Evolutionary conservation across 2,329 filamentous ascomycete species (phyloP), one percentile per base, ranked within the genome.

Genomic region (Diaporthe vaccinii): DNA sequence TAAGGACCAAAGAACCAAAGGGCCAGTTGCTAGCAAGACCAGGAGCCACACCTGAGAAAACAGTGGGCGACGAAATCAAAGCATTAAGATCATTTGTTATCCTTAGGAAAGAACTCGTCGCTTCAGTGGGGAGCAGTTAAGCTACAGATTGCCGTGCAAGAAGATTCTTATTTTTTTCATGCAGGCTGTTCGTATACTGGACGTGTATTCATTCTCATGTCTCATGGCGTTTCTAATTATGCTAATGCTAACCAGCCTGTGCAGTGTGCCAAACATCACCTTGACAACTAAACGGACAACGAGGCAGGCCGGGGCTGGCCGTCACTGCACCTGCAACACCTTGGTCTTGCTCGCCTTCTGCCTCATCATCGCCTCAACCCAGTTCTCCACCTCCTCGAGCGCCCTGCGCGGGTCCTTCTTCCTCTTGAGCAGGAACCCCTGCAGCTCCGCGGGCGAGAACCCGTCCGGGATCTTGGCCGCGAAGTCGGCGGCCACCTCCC

Each of bases 341-440:
- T 88, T 89, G 25, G 84, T 87, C 78, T 85, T 86, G 69, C 82
- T 81, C 75, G 85, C 85, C 82, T 90, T 91, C 81, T 90, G 88
- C 80, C 83, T 84, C 46, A 87, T 65, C 76, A 88, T 83, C 2
- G 85, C 88, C 74, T 87, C 84, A 2, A 91, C 88, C 91, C 91
- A 92, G 8, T 78, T 82, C 2, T 84, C 84, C 2, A 87, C 87
- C 79, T 92, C 89, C 28, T 84, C 83, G 46, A 92, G 80, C 2
- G 92, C 91, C 78, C 86, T 85, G 14, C 84, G 83, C 9, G 91
- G 91, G 49, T 87, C 85, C 83, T 89, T 89, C 83, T 92, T 93
- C 58, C 90, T 84, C 82, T 91, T 91, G 61, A 93, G 83, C 75
- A 93, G 79, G 81, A 92, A 93, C 0, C 91, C 91, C 80, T 93